These are phyloP conservation scores for Trametes versicolor DNA, from an alignment of 1,284 basidiomycete genomes.

Conservation along the genomic window DNA sequence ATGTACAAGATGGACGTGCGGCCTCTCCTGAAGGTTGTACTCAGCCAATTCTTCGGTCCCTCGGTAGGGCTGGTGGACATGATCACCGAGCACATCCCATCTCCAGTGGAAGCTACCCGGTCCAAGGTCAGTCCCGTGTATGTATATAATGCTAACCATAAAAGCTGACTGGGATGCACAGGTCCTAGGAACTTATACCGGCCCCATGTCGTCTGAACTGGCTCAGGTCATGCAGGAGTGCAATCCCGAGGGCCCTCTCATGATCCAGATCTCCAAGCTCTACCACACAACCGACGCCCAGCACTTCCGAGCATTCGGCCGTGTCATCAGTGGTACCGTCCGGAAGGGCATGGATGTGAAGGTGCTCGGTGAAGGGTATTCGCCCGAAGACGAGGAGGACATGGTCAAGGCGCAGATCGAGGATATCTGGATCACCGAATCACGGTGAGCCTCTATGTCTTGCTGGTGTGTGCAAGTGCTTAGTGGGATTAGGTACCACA, in stretches of 20 bases:
- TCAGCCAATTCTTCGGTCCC: conserved; percentile 96
- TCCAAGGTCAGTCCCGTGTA: conserved; percentile 64
- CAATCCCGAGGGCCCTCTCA: conserved; percentile 87
- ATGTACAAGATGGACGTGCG: conserved; percentile 99
- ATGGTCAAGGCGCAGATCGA: conserved; percentile 92
- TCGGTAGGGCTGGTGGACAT: conserved; percentile 92
- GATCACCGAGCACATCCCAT: conserved; percentile 90
- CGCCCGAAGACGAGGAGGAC: conserved; percentile 98
- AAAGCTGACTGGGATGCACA: conserved; percentile 41
- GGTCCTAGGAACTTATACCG: conserved; percentile 87
- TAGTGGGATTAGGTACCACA: conserved; percentile 74
- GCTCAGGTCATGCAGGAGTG: conserved; percentile 86
- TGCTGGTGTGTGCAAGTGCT: conserved; percentile 27
- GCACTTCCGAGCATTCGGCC: conserved; percentile 95
- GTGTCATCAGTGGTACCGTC: conserved; percentile 93
- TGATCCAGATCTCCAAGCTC: conserved; percentile 94
- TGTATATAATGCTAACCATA: neutral
- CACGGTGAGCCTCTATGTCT: conserved; percentile 62
- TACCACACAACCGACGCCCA: conserved; percentile 97
- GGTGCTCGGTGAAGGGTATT: conserved; percentile 98
- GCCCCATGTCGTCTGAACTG: conserved; percentile 83
- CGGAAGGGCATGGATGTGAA: conserved; percentile 87
- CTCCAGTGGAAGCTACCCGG: conserved; percentile 76
- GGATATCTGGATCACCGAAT: conserved; percentile 90
- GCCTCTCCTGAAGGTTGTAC: conserved; percentile 91